Base-by-base conservation (phyloP, 1,284 basidiomycete species). In the Leccinum pachyderme region DNA sequence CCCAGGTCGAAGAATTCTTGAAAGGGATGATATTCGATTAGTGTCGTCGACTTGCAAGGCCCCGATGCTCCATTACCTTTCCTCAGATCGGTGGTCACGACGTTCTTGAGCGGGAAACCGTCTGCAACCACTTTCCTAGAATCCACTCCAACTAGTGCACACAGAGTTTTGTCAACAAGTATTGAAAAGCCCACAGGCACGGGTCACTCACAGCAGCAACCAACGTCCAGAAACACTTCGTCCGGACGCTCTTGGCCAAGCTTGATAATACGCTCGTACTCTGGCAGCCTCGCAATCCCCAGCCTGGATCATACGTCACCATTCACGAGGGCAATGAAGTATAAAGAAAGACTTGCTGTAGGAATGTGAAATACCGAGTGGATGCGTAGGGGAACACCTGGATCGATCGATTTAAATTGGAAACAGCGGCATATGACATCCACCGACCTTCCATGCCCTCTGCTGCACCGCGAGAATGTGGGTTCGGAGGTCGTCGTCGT, bases 1-100 rank as follows among this genome's bases (percentile, higher is more conserved):
- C 73, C 72, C 29, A 74, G 25, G 1, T 68, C 59, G 52, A 60
- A 63, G 49, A 73, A 73, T 24, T 56, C 71, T 27, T n/a, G 25
- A 11, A 45, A 25, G 13, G 13, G 0, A 24, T 55, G 13, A 45
- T 12, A 15, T 0, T 28, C 4, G 12, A 12, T 33, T 1, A n/a
- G 37, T 18, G 37, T 12, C 18, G 12, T 39, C 12, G 37, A 7
- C 37, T 9, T 9, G 7, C 3, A 8, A 47, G 24, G 46, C n/a
- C 18, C n/a, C 4, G 33, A 35, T 27, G 2, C 18, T 18, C 4
- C 15, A 31, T 45, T 47, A 57, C 67, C 66, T 55, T 53, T 18
- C 9, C 49, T 47, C 33, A 66, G 39, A 48, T 70, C 68, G 1
- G 50, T 53, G 9, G 52, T 66, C n/a, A 68, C 55, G 9, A 57